Conservation (phyloP, 495 filamentous ascomycete genomes). For the Talaromyces borbonicus region DNA sequence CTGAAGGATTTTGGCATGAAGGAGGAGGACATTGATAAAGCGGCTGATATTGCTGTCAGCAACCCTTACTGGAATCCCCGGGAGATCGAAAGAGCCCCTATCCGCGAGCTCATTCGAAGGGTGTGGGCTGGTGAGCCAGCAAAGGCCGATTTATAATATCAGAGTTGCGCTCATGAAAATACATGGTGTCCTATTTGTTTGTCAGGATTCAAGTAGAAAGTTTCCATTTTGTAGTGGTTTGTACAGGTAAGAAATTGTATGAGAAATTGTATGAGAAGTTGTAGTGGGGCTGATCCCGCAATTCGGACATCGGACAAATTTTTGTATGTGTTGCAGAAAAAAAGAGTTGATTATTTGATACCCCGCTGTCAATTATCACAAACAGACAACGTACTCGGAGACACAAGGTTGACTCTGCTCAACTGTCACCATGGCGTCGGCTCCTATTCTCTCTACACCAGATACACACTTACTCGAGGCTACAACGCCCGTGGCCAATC, state of each 20-base stretch:
- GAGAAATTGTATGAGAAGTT: not conserved
- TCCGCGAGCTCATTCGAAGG: conserved; percentile 54
- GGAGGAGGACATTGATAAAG: conserved; percentile 57
- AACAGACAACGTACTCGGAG: not conserved
- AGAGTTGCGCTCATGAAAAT: too few relatives aligned
- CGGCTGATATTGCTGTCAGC: conserved; percentile 51
- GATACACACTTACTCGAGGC: conserved; percentile 68
- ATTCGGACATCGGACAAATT: too few relatives aligned
- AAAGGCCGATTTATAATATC: conserved; percentile 46
- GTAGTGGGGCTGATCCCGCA: conserved; percentile 1
- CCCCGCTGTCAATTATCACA: conserved; percentile 4
- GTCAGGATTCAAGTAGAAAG: too few relatives aligned
- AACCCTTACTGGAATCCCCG: conserved; percentile 61
- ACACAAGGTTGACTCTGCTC: not conserved
- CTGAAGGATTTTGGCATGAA: conserved; percentile 53
- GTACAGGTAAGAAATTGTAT: too few relatives aligned
- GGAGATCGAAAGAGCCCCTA: conserved; percentile 42
- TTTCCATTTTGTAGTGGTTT: too few relatives aligned
- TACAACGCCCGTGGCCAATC: conserved; percentile 21
- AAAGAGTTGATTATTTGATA: conserved; percentile 9
- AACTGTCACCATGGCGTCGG: conserved; percentile 27
- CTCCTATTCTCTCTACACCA: conserved; percentile 82
- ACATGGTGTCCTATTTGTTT: too few relatives aligned
- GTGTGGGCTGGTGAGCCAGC: conserved; percentile 62
- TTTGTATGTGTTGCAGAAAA: conserved; percentile 9